These are phyloP conservation scores for Fraxinus excelsior DNA, from an alignment of 257 asterid genomes.

Conservation along the genomic window DNA sequence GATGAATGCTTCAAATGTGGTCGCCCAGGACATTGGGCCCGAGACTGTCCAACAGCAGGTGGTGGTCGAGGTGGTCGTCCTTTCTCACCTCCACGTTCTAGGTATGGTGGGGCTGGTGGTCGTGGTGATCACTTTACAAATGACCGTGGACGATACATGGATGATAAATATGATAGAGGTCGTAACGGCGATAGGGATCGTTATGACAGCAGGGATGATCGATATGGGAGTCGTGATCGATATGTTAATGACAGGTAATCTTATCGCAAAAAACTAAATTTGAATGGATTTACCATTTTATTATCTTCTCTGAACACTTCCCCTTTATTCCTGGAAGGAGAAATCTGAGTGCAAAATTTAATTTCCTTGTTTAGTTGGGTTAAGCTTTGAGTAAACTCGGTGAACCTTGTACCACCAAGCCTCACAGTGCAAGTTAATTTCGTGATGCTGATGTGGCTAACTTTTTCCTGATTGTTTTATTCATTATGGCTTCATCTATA, in stretches of 20 bases:
- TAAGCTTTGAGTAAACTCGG: neutral
- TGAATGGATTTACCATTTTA: neutral
- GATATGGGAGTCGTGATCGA: constrained; percentile 61
- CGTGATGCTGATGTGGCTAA: neutral
- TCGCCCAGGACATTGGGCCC: constrained; percentile 97
- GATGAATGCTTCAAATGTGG: constrained; percentile 98
- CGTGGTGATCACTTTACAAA: constrained; percentile 81
- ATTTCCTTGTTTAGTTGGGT: neutral
- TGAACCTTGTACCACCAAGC: neutral
- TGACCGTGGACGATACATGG: constrained; percentile 73
- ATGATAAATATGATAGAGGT: constrained; percentile 76
- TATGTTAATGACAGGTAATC: constrained; percentile 65
- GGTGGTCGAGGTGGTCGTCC: constrained; percentile 79
- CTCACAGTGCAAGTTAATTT: neutral
- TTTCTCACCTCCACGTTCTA: constrained; percentile 73
- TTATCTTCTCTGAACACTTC: neutral
- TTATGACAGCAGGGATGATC: constrained; percentile 66
- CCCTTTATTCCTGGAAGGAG: neutral
- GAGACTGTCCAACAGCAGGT: constrained; percentile 85
- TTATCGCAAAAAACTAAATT: neutral
- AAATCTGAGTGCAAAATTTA: neutral
- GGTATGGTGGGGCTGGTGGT: constrained; percentile 66
- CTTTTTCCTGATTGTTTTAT: neutral
- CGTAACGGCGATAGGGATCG: constrained; percentile 84
- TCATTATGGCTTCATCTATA: constrained; percentile 1